Percentiles rank a stretch among this genome's conserved stretches.
phyloP scores from a whole-genome alignment of 768 basidiomycete species.

The Tricholoma saponaceum region DNA sequence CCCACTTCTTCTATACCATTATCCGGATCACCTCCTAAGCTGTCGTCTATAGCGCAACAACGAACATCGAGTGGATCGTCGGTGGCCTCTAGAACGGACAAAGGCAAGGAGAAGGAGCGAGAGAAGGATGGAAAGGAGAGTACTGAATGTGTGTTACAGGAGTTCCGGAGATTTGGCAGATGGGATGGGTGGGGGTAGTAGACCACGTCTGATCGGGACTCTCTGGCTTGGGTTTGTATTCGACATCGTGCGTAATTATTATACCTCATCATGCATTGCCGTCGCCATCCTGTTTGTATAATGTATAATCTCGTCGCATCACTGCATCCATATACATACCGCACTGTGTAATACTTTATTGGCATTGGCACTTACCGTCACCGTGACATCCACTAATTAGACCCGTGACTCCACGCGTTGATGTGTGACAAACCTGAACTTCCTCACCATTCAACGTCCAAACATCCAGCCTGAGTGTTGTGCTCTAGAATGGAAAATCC shows the following conservation, averaged over 20 bases:
- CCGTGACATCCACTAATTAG: neutral
- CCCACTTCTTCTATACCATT: constrained; percentile 11
- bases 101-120: constrained; percentile 58
- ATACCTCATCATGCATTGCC: constrained; percentile 7
- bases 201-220: constrained; percentile 1
- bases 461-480: no score
- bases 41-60: constrained; percentile 33
- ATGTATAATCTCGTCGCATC: constrained; percentile 5
- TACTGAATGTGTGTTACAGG: constrained; percentile 64
- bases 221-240: neutral
- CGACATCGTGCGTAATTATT: neutral
- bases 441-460: no score
- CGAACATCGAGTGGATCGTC: constrained; percentile 58
- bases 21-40: constrained; percentile 42
- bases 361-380: neutral
- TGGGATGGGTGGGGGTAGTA: constrained; percentile 91
- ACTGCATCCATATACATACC: neutral
- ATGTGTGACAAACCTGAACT: neutral
- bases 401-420: constrained; percentile 12
- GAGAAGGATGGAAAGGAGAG: constrained; percentile 58
- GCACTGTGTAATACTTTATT: neutral
- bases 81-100: constrained; percentile 42
- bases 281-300: constrained; percentile 4
- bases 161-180: constrained; percentile 78
- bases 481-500: constrained; percentile 92